Conservation (phyloP, 768 basidiomycete species). For the Amanita polypyramis region DNA sequence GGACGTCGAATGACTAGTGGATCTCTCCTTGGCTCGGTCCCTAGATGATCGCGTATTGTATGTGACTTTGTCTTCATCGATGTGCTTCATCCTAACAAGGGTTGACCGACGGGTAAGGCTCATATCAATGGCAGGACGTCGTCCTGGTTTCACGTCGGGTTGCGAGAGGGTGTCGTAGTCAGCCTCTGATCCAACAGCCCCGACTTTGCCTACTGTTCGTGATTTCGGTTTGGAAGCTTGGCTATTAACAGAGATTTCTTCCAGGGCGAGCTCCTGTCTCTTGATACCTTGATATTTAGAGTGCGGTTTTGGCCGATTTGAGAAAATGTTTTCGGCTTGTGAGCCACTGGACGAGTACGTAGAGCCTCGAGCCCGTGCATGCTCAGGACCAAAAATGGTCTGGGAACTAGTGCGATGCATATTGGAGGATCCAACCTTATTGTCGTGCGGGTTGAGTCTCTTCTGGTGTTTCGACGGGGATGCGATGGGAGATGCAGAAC, state of each 20-base stretch:
- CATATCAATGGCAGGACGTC: neutral
- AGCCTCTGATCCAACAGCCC: neutral
- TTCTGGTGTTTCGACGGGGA: neutral
- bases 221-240: neutral
- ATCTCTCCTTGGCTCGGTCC: neutral
- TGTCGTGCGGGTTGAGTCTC: neutral
- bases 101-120: neutral
- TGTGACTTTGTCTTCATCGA: neutral
- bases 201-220: neutral
- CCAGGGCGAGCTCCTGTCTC: neutral
- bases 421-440: neutral
- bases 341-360: neutral
- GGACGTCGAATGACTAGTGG: neutral
- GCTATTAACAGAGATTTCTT: constrained; percentile 1
- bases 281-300: neutral
- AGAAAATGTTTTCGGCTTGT: neutral
- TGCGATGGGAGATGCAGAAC: neutral
- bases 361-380: neutral
- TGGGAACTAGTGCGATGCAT: neutral
- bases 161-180: neutral
- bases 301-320: constrained; percentile 1
- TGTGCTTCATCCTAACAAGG: neutral
- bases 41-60: neutral
- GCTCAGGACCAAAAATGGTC: neutral
- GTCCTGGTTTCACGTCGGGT: neutral